Evolutionary conservation across 306 rosid species (phyloP).

Genomic region (Prunus davidiana): DNA sequence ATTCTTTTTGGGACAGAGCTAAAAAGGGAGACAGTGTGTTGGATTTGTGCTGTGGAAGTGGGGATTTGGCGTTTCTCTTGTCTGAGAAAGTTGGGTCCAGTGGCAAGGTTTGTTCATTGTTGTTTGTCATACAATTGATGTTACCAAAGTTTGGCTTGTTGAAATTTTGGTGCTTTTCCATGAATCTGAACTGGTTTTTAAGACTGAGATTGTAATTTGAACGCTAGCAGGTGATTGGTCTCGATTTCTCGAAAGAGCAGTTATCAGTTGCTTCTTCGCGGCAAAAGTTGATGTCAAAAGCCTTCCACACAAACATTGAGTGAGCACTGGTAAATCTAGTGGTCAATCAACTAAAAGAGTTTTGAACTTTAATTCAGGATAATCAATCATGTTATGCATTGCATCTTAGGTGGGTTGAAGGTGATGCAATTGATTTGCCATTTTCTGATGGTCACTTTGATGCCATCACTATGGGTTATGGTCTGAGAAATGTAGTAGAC

Average conservation of each 20-base stretch:
- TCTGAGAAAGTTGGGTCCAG: conserved; percentile 61
- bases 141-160: not conserved
- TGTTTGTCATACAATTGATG: not conserved
- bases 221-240: conserved; percentile 59
- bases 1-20: conserved; percentile 40
- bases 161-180: not conserved
- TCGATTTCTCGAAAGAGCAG: conserved; percentile 64
- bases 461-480: conserved; percentile 89
- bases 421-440: conserved; percentile 90
- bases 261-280: conserved; percentile 59
- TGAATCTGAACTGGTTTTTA: not conserved
- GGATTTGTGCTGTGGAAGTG: conserved; percentile 98
- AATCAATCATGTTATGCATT: conserved; percentile 18
- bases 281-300: conserved; percentile 32
- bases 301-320: conserved; percentile 67
- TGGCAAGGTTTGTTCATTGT: conserved; percentile 46
- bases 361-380: not conserved
- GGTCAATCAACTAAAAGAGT: conserved; percentile 2
- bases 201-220: conserved; percentile 5
- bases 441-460: conserved; percentile 67
- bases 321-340: conserved; percentile 55
- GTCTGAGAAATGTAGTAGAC: conserved; percentile 80
- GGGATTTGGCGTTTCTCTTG: conserved; percentile 76
- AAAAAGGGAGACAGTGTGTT: conserved; percentile 65
- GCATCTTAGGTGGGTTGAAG: conserved; percentile 78